These are phyloP conservation scores for Rhazya stricta DNA, from an alignment of 257 asterid species.

Conservation along the genomic window DNA sequence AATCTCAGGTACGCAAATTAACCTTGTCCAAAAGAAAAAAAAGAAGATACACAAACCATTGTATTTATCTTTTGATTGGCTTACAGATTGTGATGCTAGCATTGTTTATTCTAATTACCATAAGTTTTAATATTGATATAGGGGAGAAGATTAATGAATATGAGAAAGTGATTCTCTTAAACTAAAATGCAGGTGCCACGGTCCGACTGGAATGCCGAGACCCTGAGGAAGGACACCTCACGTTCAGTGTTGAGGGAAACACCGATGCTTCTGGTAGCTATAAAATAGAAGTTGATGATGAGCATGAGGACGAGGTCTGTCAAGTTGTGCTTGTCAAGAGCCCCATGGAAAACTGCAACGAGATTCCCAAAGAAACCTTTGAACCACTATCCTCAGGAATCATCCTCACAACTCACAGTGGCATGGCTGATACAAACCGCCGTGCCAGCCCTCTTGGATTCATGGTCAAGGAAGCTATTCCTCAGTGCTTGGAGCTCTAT, in stretches of 20 bases:
- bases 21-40: too few species aligned
- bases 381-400: slow-evolving; percentile 19
- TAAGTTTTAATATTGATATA: too few species aligned
- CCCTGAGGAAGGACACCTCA: slow-evolving; percentile 19
- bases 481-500: slow-evolving; percentile 33
- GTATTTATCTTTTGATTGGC: too few species aligned
- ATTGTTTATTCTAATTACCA: too few species aligned
- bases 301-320: slow-evolving; percentile 45
- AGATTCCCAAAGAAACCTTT: slow-evolving; percentile 21
- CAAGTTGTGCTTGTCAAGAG: slow-evolving; percentile 35
- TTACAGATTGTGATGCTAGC: too few species aligned
- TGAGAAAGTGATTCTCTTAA: not conserved
- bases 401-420: slow-evolving; percentile 33
- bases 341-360: slow-evolving; percentile 33
- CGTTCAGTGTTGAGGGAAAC: slow-evolving; percentile 27
- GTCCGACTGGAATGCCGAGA: slow-evolving; percentile 47
- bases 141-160: too few species aligned
- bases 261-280: slow-evolving; percentile 37
- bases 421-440: slow-evolving; percentile 30
- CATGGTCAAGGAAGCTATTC: slow-evolving; percentile 26
- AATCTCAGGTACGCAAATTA: slow-evolving; percentile 38
- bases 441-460: slow-evolving; percentile 50
- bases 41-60: too few species aligned
- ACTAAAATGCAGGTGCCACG: slow-evolving; percentile 33
- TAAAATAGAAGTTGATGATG: slow-evolving; percentile 34